These are phyloP conservation scores for Coemansia sp. DNA, from an alignment of 192 early-diverging fungal genomes.

Conservation along the genomic window DNA sequence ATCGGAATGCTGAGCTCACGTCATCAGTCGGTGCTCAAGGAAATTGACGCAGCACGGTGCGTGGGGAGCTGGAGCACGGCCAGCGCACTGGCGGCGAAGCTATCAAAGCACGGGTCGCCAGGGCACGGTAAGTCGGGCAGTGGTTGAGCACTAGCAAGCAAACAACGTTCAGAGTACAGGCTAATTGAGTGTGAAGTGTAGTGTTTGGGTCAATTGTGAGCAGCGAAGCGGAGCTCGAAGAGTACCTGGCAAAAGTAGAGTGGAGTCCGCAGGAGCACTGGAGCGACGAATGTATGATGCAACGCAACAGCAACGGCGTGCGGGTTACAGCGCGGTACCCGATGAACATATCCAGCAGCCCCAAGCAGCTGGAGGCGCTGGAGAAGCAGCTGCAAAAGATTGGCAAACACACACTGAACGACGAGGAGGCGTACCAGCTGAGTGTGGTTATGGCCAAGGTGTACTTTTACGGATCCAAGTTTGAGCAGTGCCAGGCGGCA, in stretches of 20 bases:
- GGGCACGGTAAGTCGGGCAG: constrained; percentile 30
- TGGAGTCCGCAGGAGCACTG: constrained; percentile 47
- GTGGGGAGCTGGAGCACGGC: constrained; percentile 42
- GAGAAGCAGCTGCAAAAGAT: constrained; percentile 25
- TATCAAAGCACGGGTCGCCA: constrained; percentile 22
- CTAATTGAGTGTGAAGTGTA: not conserved
- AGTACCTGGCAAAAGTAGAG: constrained; percentile 26
- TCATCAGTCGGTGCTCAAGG: constrained; percentile 41
- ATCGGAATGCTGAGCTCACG: constrained; percentile 36
- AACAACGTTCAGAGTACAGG: too few species aligned
- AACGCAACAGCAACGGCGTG: not conserved
- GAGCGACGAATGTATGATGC: constrained; percentile 24
- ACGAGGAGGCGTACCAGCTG: constrained; percentile 42
- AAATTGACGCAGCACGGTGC: constrained; percentile 55
- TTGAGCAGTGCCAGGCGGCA: constrained; percentile 39
- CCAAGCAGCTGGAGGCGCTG: constrained; percentile 16
- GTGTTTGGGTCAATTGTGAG: constrained; percentile 30
- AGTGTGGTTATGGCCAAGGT: constrained; percentile 60
- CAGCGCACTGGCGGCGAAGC: constrained; percentile 31
- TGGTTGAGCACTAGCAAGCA: not conserved
- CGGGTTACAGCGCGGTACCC: constrained; percentile 23
- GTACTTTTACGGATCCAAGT: constrained; percentile 57
- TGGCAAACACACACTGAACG: constrained; percentile 25
- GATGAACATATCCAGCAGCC: constrained; percentile 34
- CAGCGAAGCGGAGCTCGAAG: constrained; percentile 48